Base-by-base conservation (phyloP, 1,139 yeast genomes). In the Scheffersomyces parashehatae region DNA sequence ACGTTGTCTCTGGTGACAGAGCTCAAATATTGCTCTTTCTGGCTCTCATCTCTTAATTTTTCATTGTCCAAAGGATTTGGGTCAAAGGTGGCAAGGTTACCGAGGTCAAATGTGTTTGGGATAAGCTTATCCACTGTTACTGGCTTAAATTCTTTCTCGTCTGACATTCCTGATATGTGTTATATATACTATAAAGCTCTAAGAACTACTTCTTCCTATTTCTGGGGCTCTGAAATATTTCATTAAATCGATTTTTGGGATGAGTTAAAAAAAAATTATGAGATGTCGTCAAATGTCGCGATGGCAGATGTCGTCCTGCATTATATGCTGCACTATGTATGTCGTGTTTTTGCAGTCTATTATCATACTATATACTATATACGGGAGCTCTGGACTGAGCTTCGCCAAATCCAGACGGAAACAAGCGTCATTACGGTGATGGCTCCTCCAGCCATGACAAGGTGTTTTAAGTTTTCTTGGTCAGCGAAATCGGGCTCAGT, bases 1-100 rank as follows among this genome's bases (percentile, higher is more conserved):
- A 88, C 88, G 65, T 93, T 93, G 61, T 91, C 99, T 70, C 99
- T 83, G 36, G 97, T 83, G n/a, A 82, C 74, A 3, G 80, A 70
- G 41, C 77, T 73, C 50, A 93, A 70, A 51, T 85, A 79, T 41
- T 72, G 77, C 63, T 91, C 97, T 57, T 81, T 79, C 44, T 77
- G 73, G 20, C 68, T 63, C 29, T 75, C 75, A 39, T 77, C 68
- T 31, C 75, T 73, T 42, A 85, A 67, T 54, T 80, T 75, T 24
- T 73, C 73, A 42, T 75, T 76, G 50, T 85, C 89, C 52, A 89
- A 71, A 8, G 97, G 97, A 62, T 89, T 84, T 37, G 88, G 77
- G 62, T 90, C 97, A 62, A 88, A 90, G 2, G 88, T 88, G 8
- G 96, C 83, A 51, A 91, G 74, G 64, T 89, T 87, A 37, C 98